These are phyloP conservation scores for Trichoderma koningiopsis DNA, from an alignment of 2,329 filamentous ascomycete species.

Conservation along the genomic window DNA sequence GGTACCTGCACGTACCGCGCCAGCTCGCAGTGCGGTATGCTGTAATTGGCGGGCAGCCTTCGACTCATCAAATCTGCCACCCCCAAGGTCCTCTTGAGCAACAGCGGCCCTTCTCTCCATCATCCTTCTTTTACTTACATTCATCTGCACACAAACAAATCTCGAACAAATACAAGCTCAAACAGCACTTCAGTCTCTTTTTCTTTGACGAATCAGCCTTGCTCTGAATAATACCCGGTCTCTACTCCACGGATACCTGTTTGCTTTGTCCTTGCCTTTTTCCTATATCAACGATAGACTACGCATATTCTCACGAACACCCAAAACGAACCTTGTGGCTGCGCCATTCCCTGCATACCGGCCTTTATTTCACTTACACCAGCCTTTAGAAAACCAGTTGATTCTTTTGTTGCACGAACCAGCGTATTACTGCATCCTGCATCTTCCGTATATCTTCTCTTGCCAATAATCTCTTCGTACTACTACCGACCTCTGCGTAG, in stretches of 20 bases:
- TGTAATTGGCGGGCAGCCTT: constrained; percentile 17
- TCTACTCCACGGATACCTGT: background rate
- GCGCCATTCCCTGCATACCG: constrained; percentile 9
- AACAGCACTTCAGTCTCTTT: constrained; percentile 19
- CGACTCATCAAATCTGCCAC: constrained; percentile 24
- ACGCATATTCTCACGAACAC: constrained; percentile 22
- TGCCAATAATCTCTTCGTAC: constrained; percentile 8
- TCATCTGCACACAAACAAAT: constrained; percentile 13
- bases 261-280: constrained; percentile 6
- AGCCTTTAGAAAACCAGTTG: constrained; percentile 12
- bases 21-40: constrained; percentile 1
- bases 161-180: constrained; percentile 20
- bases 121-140: constrained; percentile 17
- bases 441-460: constrained; percentile 2
- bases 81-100: constrained; percentile 15
- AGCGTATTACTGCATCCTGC: constrained; percentile 20
- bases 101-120: constrained; percentile 15
- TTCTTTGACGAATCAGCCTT: constrained; percentile 11
- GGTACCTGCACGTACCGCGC: constrained; percentile 5
- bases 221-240: constrained; percentile 22
- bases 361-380: constrained; percentile 1
- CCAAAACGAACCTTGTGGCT: constrained; percentile 21
- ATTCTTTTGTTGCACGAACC: constrained; percentile 21
- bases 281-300: constrained; percentile 22
- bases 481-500: background rate